Base-by-base conservation (phyloP, 2,329 filamentous ascomycete genomes). In the Gnomoniopsis smithogilvyi region DNA sequence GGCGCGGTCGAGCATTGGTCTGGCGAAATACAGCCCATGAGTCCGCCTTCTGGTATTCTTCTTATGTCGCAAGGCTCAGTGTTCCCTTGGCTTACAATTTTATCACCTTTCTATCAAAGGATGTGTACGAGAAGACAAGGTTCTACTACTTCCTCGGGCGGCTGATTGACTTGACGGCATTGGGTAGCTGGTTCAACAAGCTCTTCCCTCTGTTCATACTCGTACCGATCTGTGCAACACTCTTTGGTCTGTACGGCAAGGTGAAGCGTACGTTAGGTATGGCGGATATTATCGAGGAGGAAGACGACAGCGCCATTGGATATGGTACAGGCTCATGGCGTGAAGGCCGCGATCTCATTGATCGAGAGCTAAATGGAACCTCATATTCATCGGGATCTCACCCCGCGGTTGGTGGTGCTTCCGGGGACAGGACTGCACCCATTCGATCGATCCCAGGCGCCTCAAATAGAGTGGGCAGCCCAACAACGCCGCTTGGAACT, bases 21-120 rank as follows among this genome's bases (percentile, higher is more conserved):
- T 86, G 85, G 60, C 87, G 95, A 59, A 95, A 96, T 69, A 99
- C 95, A 0, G 94, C 96, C 60, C 87, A 91, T 62, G 95, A 98
- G 71, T 92, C 89, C 52, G 95, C 95, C 0, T 96, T 94, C 66
- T 99, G 96, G 92, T 99, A 98, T 70, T 89, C 92, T 1, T 87
- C 92, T 60, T 92, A 97, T 71, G 90, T 97, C 12, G 94, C 95
- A 54, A 91, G 93, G 68, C 85, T 99, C 47, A 96, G 91, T 1
- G 91, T 99, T 0, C 95, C 95, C 1, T 81, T 99, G 10, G 88
- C 91, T 3, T 99, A 96, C 83, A 99, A 99, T 75, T 99, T 98
- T 70, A 82, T 96, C 71, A 97, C 94, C 0, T 94, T 98, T 70
- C 75, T 97, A 22, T 89, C 90, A 1, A 80, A 79, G 8, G 78